These are phyloP conservation scores for Hypoxylon sp. DNA, from an alignment of 2,329 filamentous ascomycete species.

Conservation along the genomic window DNA sequence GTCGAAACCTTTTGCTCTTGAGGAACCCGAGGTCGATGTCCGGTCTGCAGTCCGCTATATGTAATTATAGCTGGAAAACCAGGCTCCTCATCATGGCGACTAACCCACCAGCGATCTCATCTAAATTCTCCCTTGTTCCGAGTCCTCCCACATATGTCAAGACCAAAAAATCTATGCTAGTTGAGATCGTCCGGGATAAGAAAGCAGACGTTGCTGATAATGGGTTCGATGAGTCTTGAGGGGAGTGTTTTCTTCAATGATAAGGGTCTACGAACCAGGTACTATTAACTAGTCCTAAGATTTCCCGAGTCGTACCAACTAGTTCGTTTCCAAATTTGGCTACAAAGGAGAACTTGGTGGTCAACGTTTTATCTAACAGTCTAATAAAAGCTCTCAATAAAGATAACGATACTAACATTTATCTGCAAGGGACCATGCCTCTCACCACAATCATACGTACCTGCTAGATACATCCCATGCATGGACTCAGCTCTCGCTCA, in stretches of 20 bases:
- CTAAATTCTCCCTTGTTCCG: not conserved
- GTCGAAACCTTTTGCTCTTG: slow-evolving; percentile 19
- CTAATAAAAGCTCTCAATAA: too few relatives aligned
- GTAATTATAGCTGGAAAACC: slow-evolving; percentile 26
- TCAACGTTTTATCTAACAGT: too few relatives aligned
- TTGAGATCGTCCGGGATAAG: slow-evolving; percentile 21
- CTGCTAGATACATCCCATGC: too few relatives aligned
- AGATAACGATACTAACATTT: too few relatives aligned
- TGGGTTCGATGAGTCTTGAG: slow-evolving; percentile 18
- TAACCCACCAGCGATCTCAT: slow-evolving; percentile 8
- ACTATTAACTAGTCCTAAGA: slow-evolving; percentile 23
- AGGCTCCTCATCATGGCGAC: slow-evolving; percentile 24
- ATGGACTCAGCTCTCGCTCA: too few relatives aligned
- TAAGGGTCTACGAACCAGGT: slow-evolving; percentile 24
- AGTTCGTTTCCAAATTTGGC: too few relatives aligned
- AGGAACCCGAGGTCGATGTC: slow-evolving; percentile 29
- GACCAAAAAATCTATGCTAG: slow-evolving; percentile 24
- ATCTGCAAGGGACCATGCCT: too few relatives aligned
- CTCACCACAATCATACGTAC: too few relatives aligned
- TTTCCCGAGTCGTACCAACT: too few relatives aligned
- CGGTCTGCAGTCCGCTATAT: slow-evolving; percentile 18
- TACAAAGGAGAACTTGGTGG: too few relatives aligned
- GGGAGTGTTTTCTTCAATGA: slow-evolving; percentile 27
- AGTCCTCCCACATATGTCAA: slow-evolving; percentile 23
- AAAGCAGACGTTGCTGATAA: slow-evolving; percentile 23